Evolutionary conservation across 176 grass and related monocot genomes (phyloP).

Genomic region (bread wheat (Triticum aestivum)): DNA sequence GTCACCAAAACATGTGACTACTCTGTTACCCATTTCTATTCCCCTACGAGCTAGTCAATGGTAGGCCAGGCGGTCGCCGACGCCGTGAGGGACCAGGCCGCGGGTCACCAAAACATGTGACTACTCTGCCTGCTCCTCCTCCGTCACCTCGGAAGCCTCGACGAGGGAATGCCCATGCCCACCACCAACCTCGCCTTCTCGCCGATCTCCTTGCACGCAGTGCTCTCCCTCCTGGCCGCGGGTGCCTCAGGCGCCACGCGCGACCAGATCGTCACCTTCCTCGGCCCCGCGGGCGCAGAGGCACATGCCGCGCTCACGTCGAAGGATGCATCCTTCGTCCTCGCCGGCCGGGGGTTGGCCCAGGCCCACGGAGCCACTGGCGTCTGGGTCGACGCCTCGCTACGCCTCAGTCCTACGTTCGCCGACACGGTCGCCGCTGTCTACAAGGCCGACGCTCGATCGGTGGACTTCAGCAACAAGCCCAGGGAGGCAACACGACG

Average conservation of each 20-base stretch:
- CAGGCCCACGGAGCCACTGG: not conserved
- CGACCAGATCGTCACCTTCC: constrained; percentile 14
- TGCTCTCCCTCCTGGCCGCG: constrained; percentile 3
- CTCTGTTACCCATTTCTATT: no score
- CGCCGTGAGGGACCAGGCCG: not conserved
- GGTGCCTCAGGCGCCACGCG: not conserved
- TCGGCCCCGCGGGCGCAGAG: not conserved
- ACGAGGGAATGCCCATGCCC: not conserved
- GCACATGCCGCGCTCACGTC: not conserved
- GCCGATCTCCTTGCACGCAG: not conserved
- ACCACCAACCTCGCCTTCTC: not conserved
- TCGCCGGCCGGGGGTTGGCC: not conserved
- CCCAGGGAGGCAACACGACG: not conserved
- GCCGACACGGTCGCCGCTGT: not conserved
- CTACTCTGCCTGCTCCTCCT: constrained; percentile 1
- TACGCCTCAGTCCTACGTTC: not conserved
- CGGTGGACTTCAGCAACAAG: not conserved
- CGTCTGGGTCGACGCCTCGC: constrained; percentile 8
- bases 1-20: no score
- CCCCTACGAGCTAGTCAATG: no score
- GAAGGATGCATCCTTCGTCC: not conserved
- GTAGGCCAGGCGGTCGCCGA: not conserved
- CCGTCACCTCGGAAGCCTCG: not conserved
- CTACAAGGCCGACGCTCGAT: not conserved
- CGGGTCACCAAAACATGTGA: no score